phyloP scores from a whole-genome alignment of 2,329 filamentous ascomycete genomes.

The Cladorrhinum sp. region DNA sequence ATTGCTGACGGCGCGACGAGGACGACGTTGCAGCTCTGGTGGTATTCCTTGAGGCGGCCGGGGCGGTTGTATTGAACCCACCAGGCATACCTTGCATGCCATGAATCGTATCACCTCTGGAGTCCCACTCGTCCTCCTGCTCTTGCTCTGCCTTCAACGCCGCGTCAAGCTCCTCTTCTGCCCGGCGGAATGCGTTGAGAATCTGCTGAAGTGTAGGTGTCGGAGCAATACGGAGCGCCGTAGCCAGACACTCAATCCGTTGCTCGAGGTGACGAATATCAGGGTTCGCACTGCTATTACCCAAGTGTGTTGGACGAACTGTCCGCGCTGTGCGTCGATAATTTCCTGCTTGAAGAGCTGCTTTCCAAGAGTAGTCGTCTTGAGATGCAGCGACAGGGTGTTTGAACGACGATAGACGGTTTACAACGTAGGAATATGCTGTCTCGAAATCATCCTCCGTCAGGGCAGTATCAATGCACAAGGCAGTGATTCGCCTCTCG shows the following conservation, averaged over 20 bases:
- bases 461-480: conserved; percentile 76
- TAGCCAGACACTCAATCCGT: conserved; percentile 74
- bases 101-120: conserved; percentile 52
- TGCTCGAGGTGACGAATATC: conserved; percentile 73
- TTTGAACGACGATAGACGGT: conserved; percentile 48
- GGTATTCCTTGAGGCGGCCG: background rate
- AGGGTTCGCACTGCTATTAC: conserved; percentile 56
- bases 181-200: conserved; percentile 69
- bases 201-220: conserved; percentile 69
- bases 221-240: conserved; percentile 72
- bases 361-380: conserved; percentile 74
- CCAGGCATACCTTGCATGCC: conserved; percentile 54
- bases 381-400: conserved; percentile 9
- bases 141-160: conserved; percentile 64
- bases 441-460: conserved; percentile 80
- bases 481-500: conserved; percentile 68
- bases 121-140: conserved; percentile 68
- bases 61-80: conserved; percentile 39
- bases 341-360: conserved; percentile 73
- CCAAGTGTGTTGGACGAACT: conserved; percentile 55
- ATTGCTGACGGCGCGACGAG: conserved; percentile 29
- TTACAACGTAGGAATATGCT: conserved; percentile 79
- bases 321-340: conserved; percentile 59
- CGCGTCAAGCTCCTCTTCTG: conserved; percentile 71
- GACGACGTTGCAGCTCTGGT: conserved; percentile 30